phyloP scores from a whole-genome alignment of 768 basidiomycete genomes.

The Trametes cubensis region DNA sequence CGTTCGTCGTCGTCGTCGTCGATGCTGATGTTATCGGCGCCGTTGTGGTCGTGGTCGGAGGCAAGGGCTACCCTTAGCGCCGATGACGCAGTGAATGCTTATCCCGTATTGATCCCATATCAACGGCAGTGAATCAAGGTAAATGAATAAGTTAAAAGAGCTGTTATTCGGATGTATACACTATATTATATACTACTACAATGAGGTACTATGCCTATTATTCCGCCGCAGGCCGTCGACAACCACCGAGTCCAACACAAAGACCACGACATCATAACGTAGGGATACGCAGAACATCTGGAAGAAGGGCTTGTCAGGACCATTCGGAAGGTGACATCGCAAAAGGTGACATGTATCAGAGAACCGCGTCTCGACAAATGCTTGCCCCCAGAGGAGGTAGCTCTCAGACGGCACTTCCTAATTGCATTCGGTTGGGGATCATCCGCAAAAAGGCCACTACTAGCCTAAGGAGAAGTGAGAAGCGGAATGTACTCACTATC shows the following conservation, averaged over 20 bases:
- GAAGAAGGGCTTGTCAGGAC: not conserved
- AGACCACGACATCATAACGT: not conserved
- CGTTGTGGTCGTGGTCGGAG: slow-evolving; percentile 10
- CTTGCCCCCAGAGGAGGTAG: slow-evolving; percentile 19
- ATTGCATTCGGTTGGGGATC: slow-evolving; percentile 36
- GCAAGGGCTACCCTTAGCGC: not conserved
- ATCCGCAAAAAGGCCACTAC: slow-evolving; percentile 17
- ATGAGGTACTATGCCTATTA: too few species aligned
- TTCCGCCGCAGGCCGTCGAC: too few species aligned
- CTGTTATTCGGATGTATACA: too few species aligned
- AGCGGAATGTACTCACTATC: not conserved
- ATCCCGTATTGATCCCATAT: too few species aligned
- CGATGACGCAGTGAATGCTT: slow-evolving; percentile 3
- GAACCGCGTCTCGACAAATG: slow-evolving; percentile 31
- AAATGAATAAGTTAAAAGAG: too few species aligned
- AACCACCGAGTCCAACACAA: too few species aligned
- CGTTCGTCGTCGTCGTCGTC: slow-evolving; percentile 12
- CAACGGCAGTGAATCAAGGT: too few species aligned
- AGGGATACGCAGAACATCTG: too few species aligned
- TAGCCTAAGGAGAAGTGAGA: not conserved
- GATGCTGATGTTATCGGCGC: slow-evolving; percentile 6
- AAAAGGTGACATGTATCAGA: slow-evolving; percentile 14
- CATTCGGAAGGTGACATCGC: not conserved
- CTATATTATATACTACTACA: too few species aligned
- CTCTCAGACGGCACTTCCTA: slow-evolving; percentile 37